Percentiles rank a stretch among this genome's conserved stretches.
Evolutionary conservation across 2,329 filamentous ascomycete genomes (phyloP).

Genomic region (Sporothrix phasma): DNA sequence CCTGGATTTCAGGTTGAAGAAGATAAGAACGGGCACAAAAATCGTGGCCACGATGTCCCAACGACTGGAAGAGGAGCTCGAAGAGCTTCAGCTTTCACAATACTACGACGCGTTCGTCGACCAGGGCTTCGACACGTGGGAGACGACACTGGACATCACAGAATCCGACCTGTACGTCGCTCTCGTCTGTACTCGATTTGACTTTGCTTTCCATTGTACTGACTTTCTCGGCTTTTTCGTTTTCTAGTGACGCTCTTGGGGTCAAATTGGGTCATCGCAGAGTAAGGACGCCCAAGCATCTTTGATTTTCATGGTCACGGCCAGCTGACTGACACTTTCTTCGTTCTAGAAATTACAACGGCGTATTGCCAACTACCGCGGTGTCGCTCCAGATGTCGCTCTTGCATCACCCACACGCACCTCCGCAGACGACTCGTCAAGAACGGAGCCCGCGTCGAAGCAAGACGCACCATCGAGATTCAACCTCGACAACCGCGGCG

Average conservation of each 20-base stretch:
- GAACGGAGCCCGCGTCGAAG: conserved; percentile 31
- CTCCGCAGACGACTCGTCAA: conserved; percentile 44
- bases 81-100: conserved; percentile 67
- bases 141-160: conserved; percentile 72
- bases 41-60: conserved; percentile 40
- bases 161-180: conserved; percentile 64
- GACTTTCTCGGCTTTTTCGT: conserved; percentile 30
- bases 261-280: conserved; percentile 75
- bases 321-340: neutral
- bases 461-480: conserved; percentile 6
- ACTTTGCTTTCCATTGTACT: neutral
- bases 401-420: conserved; percentile 41
- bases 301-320: neutral
- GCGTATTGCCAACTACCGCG: conserved; percentile 65
- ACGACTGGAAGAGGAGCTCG: conserved; percentile 55
- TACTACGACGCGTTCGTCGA: conserved; percentile 64
- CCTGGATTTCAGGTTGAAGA: neutral
- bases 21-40: neutral
- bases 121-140: conserved; percentile 79
- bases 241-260: conserved; percentile 54
- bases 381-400: conserved; percentile 45
- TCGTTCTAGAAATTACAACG: conserved; percentile 62
- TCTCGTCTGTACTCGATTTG: neutral
- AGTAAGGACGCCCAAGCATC: conserved; percentile 45
- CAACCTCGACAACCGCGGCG: conserved; percentile 35